A percentile compares a stretch with the other conserved stretches of the same genome.
These are phyloP conservation scores for Melampsora abietis-canadensis DNA, from an alignment of 1,284 basidiomycete genomes.

Conservation along the genomic window DNA sequence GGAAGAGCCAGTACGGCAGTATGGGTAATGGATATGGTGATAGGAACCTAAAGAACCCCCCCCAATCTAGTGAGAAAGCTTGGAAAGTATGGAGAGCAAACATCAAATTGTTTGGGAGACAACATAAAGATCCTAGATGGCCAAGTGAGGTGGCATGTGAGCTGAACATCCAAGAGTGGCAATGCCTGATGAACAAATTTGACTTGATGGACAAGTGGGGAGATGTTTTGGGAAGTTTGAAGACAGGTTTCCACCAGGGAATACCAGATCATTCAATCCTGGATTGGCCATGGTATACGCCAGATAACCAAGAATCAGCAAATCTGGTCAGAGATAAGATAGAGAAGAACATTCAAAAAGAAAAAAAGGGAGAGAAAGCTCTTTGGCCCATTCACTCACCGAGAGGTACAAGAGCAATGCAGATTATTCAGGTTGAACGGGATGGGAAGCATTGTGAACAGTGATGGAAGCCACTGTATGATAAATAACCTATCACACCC, in stretches of 20 bases:
- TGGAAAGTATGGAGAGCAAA: not conserved
- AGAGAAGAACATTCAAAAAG: no score
- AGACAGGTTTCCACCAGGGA: conserved; percentile 1
- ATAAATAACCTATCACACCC: not conserved
- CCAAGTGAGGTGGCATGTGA: not conserved
- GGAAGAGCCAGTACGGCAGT: no score
- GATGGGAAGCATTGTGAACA: not conserved
- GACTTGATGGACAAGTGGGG: not conserved
- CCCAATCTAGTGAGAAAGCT: no score
- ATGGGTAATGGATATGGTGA: no score
- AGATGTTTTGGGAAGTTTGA: not conserved
- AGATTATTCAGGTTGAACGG: not conserved
- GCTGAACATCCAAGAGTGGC: not conserved
- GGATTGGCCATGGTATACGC: not conserved
- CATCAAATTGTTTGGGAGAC: no score
- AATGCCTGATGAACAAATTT: not conserved
- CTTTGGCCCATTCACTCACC: conserved; percentile 6
- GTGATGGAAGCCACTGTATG: not conserved
- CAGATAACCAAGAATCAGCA: no score
- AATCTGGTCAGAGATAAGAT: no score
- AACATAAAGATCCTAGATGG: not conserved
- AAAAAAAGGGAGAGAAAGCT: not conserved
- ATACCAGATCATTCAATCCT: not conserved
- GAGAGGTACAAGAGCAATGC: not conserved
- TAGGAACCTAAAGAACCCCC: no score